Conservation (phyloP, 805 yeast genomes). For the Saturnispora kantuleensis region DNA sequence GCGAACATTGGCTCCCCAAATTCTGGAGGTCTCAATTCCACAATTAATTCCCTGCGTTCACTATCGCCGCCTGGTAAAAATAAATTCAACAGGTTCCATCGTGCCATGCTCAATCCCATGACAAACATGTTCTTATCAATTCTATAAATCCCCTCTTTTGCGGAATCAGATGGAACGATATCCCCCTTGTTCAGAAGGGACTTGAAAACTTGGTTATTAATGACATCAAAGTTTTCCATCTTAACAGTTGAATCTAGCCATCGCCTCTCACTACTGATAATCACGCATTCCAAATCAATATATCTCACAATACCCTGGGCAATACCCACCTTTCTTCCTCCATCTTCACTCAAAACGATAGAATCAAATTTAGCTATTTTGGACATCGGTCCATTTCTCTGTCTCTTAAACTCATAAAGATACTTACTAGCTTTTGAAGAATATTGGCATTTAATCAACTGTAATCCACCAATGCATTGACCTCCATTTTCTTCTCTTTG, state of each 20-base stretch:
- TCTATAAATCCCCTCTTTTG: constrained; percentile 34
- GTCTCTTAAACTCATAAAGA: constrained; percentile 41
- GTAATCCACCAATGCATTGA: constrained; percentile 43
- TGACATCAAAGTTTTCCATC: constrained; percentile 32
- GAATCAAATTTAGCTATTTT: constrained; percentile 53
- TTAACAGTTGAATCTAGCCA: constrained; percentile 33
- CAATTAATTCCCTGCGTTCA: constrained; percentile 37
- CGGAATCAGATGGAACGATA: not conserved
- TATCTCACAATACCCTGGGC: constrained; percentile 49
- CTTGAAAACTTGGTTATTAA: constrained; percentile 40
- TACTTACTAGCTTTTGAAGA: constrained; percentile 20
- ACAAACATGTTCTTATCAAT: constrained; percentile 75
- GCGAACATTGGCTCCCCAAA: constrained; percentile 24
- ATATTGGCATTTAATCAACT: constrained; percentile 26
- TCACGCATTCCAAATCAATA: constrained; percentile 34
- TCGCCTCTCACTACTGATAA: constrained; percentile 44
- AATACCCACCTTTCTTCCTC: constrained; percentile 52
- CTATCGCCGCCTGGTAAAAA: constrained; percentile 41
- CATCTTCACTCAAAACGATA: constrained; percentile 64
- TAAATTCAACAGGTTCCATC: constrained; percentile 65
- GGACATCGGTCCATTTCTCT: constrained; percentile 21
- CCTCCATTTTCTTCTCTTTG: constrained; percentile 57
- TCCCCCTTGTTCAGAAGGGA: constrained; percentile 30
- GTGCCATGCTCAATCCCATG: constrained; percentile 63
- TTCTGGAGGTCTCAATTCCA: constrained; percentile 42